A percentile compares a stretch with the other conserved stretches of the same genome.
Conservation (phyloP, 306 rosid species). For the Mimosa bimucronata region DNA sequence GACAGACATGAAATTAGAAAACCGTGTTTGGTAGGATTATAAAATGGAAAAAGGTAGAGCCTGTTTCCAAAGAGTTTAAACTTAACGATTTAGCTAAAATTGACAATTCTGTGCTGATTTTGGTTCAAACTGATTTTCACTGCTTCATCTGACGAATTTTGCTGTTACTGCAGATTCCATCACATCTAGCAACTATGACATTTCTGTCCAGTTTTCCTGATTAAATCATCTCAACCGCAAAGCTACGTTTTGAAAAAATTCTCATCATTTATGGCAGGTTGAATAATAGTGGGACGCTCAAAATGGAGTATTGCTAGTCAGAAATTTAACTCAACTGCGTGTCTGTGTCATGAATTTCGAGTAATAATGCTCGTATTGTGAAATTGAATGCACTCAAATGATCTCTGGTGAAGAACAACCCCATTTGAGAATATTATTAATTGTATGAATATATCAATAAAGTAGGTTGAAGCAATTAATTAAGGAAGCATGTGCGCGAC, state of each 20-base stretch:
- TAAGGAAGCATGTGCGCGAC: conserved; percentile 4
- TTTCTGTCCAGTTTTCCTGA: background rate
- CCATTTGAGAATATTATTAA: background rate
- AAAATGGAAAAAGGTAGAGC: conserved; percentile 2
- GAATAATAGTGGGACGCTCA: background rate
- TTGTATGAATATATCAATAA: background rate
- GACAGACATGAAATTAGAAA: background rate
- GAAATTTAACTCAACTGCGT: background rate
- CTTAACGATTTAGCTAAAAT: background rate
- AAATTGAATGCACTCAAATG: background rate
- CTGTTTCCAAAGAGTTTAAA: background rate
- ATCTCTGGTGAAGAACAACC: background rate
- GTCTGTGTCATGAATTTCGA: background rate
- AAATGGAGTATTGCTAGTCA: conserved; percentile 1
- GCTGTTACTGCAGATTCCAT: background rate
- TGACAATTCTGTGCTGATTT: background rate
- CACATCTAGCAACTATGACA: background rate
- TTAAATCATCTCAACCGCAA: background rate
- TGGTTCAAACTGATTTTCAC: background rate
- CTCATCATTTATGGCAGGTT: background rate
- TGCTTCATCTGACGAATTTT: background rate
- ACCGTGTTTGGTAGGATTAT: background rate
- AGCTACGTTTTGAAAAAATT: background rate
- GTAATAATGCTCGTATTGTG: background rate
- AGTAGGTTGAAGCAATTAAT: conserved; percentile 19